Evolutionary conservation across 139 green algal genomes (phyloP), one percentile per base, ranked within the genome.

Genomic region (Volvox africanus): DNA sequence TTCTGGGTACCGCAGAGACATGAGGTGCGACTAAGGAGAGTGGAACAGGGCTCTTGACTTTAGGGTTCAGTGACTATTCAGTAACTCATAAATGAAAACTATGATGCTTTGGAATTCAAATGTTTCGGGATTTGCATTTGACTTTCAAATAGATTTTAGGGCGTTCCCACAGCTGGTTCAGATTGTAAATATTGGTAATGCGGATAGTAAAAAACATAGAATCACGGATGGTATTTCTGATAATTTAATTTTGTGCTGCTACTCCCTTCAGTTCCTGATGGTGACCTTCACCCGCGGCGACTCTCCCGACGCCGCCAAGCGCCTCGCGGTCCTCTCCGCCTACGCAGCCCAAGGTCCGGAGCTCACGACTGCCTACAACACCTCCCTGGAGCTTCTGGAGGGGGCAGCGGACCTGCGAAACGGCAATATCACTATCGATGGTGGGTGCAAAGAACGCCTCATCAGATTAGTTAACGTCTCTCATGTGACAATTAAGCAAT

Each of bases 1-100:
- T 96, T 96, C 91, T 95, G 93, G 94, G 87, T 94, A 22, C 84
- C 91, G 50, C 94, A 96, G 61, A 30, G 82, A 0, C 75, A 84
- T 28, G 79, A 93, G 91, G 88, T 93, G 83, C 6, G 88, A n/a
- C n/a, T n/a, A n/a, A n/a, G n/a, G n/a, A n/a, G n/a, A n/a, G n/a
- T n/a, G n/a, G n/a, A n/a, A n/a, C n/a, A n/a, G n/a, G n/a, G n/a
- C n/a, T n/a, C n/a, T n/a, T n/a, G n/a, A n/a, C n/a, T n/a, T n/a
- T n/a, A n/a, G n/a, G n/a, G n/a, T n/a, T n/a, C n/a, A n/a, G n/a
- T n/a, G n/a, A n/a, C n/a, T n/a, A n/a, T n/a, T n/a, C n/a, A n/a
- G n/a, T n/a, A n/a, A n/a, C n/a, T n/a, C n/a, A n/a, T n/a, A n/a
- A n/a, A n/a, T n/a, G n/a, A n/a, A n/a, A n/a, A n/a, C n/a, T n/a